phyloP scores from a whole-genome alignment of 106 monocot genomes.

The Dendrobium catenatum region DNA sequence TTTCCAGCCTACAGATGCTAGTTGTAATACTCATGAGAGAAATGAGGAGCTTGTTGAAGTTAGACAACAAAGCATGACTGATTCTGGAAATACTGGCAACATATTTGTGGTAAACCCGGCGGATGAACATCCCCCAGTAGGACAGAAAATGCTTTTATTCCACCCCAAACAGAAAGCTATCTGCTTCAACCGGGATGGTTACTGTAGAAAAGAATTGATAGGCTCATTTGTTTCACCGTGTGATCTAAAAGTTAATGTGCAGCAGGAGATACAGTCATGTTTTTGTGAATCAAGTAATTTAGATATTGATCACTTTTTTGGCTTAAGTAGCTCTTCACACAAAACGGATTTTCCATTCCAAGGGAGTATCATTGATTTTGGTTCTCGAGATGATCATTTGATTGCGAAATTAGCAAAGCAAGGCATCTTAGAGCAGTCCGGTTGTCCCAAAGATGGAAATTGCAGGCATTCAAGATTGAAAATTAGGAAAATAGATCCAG shows the following conservation, averaged over 20 bases:
- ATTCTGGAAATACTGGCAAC: slow-evolving; percentile 9
- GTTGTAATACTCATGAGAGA: background rate
- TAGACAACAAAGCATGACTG: background rate
- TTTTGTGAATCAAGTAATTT: slow-evolving; percentile 15
- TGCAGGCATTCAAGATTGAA: slow-evolving; percentile 1
- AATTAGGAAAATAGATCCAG: slow-evolving; percentile 12
- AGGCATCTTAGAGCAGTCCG: slow-evolving; percentile 3
- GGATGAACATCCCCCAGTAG: slow-evolving; percentile 8
- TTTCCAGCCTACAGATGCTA: background rate
- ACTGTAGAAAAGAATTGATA: slow-evolving; percentile 5
- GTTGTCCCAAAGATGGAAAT: slow-evolving; percentile 7
- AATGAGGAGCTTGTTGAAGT: slow-evolving; percentile 6
- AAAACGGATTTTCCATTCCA: slow-evolving; percentile 11
- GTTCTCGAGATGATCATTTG: slow-evolving; percentile 3
- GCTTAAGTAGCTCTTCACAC: background rate
- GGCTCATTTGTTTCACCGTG: slow-evolving; percentile 2
- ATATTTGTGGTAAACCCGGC: slow-evolving; percentile 12
- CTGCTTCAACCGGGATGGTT: slow-evolving; percentile 9
- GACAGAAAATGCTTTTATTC: slow-evolving; percentile 18
- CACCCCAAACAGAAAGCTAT: slow-evolving; percentile 20
- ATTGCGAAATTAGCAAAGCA: background rate
- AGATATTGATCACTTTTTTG: slow-evolving; percentile 16
- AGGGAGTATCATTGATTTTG: slow-evolving; percentile 2
- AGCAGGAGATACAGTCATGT: slow-evolving; percentile 15
- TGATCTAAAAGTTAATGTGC: slow-evolving; percentile 8